Evolutionary conservation across 192 early-diverging fungal genomes (phyloP), one percentile per base, ranked within the genome.

Genomic region (Kickxella alabastrina): DNA sequence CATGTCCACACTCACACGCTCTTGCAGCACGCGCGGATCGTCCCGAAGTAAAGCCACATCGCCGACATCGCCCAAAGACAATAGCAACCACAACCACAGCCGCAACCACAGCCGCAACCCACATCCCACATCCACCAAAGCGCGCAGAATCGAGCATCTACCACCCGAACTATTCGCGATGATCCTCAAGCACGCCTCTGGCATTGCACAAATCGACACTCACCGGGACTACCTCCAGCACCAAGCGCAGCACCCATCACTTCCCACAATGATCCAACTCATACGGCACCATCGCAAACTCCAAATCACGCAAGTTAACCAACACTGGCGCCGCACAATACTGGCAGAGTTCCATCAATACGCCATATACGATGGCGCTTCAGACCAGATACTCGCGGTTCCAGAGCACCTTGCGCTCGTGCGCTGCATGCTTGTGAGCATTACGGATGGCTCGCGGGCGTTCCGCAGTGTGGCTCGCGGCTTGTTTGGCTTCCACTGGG

Each of bases 401-500:
- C 39, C 52, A 0, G 47, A 36, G 14, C 9, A 31, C 5, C 17
- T 27, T 14, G 27, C 10, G 2, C 38, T 50, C 21, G 35, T 60
- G 6, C 39, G 65, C 27, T 32, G 22, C 34, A 27, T 68, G 26
- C 21, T 60, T 8, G 49, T 68, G 6, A 7, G 31, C 10, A 59
- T 68, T 5, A 57, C 65, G 0, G 22, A 45, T 1, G 27, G 34
- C 10, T 56, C 26, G 26, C 27, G 15, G 26, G 54, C 65, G 36
- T 68, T 55, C 31, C 57, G 65, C 18, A 60, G 43, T 26, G 41
- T 55, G 4, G 57, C 25, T 10, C 34, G 65, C 15, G 39, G 31
- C n/a, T 24, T 68, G 40, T 52, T 35, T 39, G 45, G 22, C 48
- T 68, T 27, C 47, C 57, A 4, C 25, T n/a, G 7, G 48, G 44